A percentile compares a stretch with the other conserved stretches of the same genome.
These are phyloP conservation scores for Rhodomyrtus tomentosa DNA, from an alignment of 345 rosid genomes.

Conservation along the genomic window DNA sequence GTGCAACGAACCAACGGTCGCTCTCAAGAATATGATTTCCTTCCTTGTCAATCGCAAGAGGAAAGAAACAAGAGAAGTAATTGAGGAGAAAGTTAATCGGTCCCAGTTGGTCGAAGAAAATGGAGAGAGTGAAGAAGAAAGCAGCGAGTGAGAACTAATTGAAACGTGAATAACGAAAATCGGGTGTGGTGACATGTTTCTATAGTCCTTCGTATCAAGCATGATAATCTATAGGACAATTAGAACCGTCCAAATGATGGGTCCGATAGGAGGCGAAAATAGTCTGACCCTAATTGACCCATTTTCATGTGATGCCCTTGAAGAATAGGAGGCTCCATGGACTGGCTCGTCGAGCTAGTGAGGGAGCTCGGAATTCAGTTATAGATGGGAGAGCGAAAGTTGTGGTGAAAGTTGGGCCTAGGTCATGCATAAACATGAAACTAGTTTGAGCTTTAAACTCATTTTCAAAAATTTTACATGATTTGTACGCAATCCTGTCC, in stretches of 20 bases:
- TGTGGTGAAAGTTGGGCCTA: too few species aligned
- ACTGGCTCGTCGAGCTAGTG: background rate
- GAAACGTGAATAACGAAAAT: background rate
- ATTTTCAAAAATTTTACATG: background rate
- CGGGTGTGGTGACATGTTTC: background rate
- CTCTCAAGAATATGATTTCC: slow-evolving; percentile 13
- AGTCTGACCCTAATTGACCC: background rate
- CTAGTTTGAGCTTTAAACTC: background rate
- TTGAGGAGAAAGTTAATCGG: background rate
- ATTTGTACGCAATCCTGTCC: background rate
- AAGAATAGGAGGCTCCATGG: background rate
- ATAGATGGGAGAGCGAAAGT: background rate
- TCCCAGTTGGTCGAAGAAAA: background rate
- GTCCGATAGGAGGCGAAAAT: rapidly evolving
- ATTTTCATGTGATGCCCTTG: background rate
- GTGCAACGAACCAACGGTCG: slow-evolving; percentile 16
- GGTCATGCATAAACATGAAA: background rate
- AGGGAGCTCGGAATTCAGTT: background rate
- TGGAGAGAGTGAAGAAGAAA: background rate
- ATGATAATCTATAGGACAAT: background rate
- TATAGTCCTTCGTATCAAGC: background rate
- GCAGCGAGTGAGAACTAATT: background rate
- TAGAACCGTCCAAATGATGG: background rate
- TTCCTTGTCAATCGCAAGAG: slow-evolving; percentile 17
- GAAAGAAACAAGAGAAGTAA: background rate